phyloP scores from a whole-genome alignment of 2,329 filamentous ascomycete genomes.

The Triangularia setosa region DNA sequence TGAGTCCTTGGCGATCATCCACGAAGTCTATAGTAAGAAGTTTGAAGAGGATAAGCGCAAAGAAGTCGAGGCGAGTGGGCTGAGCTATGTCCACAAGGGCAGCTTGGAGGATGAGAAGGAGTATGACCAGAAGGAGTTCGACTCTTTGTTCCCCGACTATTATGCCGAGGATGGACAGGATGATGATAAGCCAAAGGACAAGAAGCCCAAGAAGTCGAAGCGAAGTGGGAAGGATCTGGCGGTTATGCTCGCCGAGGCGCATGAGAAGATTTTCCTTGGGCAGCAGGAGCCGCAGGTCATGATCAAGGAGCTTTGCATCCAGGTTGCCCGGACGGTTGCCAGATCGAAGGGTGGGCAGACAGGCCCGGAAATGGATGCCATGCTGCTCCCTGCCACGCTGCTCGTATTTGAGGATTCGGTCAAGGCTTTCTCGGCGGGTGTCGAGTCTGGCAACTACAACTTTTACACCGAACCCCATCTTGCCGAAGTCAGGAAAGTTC shows the following conservation, averaged over 20 bases:
- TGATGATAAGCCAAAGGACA: slow-evolving; percentile 31
- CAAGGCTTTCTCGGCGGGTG: slow-evolving; percentile 36
- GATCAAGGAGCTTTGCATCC: slow-evolving; percentile 43
- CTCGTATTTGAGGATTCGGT: slow-evolving; percentile 60
- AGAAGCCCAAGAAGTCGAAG: slow-evolving; percentile 23
- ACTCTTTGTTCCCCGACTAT: slow-evolving; percentile 76
- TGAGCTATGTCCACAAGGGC: slow-evolving; percentile 80
- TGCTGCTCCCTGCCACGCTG: slow-evolving; percentile 63
- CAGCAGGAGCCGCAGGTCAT: slow-evolving; percentile 38
- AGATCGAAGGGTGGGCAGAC: slow-evolving; percentile 24
- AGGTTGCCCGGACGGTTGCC: slow-evolving; percentile 39
- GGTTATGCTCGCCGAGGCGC: slow-evolving; percentile 57
- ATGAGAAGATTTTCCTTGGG: slow-evolving; percentile 50
- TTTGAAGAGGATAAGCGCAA: slow-evolving; percentile 68
- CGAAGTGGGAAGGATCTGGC: slow-evolving; percentile 52
- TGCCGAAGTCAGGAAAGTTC: slow-evolving; percentile 68
- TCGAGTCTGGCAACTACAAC: slow-evolving; percentile 56
- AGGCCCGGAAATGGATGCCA: slow-evolving; percentile 41
- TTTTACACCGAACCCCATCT: slow-evolving; percentile 86
- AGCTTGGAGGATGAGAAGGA: slow-evolving; percentile 73
- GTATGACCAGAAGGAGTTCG: slow-evolving; percentile 68
- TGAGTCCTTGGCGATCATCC: slow-evolving; percentile 67
- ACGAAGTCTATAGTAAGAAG: slow-evolving; percentile 74
- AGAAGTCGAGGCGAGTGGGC: slow-evolving; percentile 67
- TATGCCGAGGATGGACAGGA: slow-evolving; percentile 50